Conservation (phyloP, 2,329 filamentous ascomycete species). For the Phialocephala subalpina region DNA sequence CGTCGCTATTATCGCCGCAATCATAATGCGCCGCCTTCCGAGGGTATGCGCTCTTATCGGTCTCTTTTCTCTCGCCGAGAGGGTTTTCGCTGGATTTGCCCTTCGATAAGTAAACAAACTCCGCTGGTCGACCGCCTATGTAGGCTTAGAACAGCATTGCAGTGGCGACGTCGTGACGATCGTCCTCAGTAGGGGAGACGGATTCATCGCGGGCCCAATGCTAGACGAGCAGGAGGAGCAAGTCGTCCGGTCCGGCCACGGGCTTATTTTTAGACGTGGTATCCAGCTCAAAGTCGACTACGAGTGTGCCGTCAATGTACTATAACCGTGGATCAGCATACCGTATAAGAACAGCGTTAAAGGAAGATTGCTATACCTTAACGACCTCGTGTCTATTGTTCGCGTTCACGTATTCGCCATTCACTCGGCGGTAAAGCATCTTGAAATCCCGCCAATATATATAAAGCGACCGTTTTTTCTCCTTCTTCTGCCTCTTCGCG, state of each 20-base stretch:
- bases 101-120: too few species aligned
- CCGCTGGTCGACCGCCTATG: too few species aligned
- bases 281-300: constrained; percentile 27
- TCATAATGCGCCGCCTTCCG: too few species aligned
- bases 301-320: constrained; percentile 31
- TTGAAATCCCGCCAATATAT: constrained; percentile 19
- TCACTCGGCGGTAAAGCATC: too few species aligned
- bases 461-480: constrained; percentile 1
- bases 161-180: too few species aligned
- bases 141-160: too few species aligned
- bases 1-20: too few species aligned
- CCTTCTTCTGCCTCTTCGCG: constrained; percentile 14
- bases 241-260: constrained; percentile 33
- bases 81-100: too few species aligned
- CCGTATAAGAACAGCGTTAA: constrained; percentile 17
- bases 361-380: constrained; percentile 24
- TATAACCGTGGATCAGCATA: constrained; percentile 21
- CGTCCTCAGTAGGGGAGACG: constrained; percentile 36
- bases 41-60: too few species aligned
- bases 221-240: constrained; percentile 35
- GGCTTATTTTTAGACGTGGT: constrained; percentile 33
- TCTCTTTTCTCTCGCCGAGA: too few species aligned
- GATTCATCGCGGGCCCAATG: constrained; percentile 36
- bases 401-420: constrained; percentile 23
- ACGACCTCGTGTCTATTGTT: constrained; percentile 29